Base-by-base conservation (phyloP, 2,329 filamentous ascomycete species). In the Akanthomyces lecanii region DNA sequence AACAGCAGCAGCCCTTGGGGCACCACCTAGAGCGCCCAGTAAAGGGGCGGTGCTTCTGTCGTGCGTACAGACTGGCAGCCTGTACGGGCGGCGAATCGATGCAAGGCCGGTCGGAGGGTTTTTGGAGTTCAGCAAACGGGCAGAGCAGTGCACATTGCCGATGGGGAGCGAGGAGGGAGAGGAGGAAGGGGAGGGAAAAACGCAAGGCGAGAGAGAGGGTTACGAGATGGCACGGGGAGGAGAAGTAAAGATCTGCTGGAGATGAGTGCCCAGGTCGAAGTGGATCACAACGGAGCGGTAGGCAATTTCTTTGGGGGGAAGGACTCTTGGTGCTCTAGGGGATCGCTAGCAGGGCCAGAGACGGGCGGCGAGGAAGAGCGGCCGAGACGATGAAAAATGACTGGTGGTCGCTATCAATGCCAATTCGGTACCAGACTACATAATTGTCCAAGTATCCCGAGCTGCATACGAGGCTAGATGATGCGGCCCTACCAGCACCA, bases 181-280 rank as follows among this genome's bases (percentile, higher is more conserved):
- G 40, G 21, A 28, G 48, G 38, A 33, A 45, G 28, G 14, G 47
- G 25, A 56, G 36, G 50, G 38, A 58, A 58, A 47, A 38, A 56
- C 33, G 47, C 30, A 62, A 51, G 38, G 47, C 23, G 52, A 58
- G 58, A 48, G 45, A 51, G 52, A 36, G 33, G 36, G 52, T 36
- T 21, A 45, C 48, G 44, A 61, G 55, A 56, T 42, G 53, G 63
- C 58, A 64, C 58, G 63, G 63, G 63, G 63, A 61, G 45, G 57
- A 57, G 50, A n/a, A 36, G 54, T 48, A 64, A 64, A 64, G 63
- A 64, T 64, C 63, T 64, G 63, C 63, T 64, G 58, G 63, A 64
- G 63, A 64, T 64, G 63, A 64, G 63, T 36, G 63, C 65, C 42
- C 55, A 50, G 56, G 59, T 30, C 23, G 60, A 54, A 57, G 63